Evolutionary conservation across 352 stramenopile species (phyloP), one percentile per base, ranked within the genome.

Genomic region (Phytophthora podocarpi): DNA sequence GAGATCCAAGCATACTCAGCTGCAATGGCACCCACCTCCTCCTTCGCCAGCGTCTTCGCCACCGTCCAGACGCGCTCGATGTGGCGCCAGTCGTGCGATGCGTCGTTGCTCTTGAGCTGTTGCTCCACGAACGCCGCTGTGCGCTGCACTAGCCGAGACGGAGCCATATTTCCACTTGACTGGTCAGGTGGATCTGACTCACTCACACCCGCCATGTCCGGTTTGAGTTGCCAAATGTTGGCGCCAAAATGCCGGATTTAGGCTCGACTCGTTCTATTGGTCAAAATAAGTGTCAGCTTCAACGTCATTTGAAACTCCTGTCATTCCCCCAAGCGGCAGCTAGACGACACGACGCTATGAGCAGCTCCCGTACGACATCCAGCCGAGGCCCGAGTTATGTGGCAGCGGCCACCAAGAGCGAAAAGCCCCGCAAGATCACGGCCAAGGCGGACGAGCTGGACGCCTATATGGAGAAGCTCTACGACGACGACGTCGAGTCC

Each of bases 401-500:
- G n/a, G 35, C 37, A 13, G 15, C n/a, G 18, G 35, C 48, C n/a
- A 10, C 15, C 37, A 73, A 56, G 35, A 61, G 48, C 21, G 64
- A 75, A 36, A 83, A 81, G 43, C 49, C 68, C 9, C 79, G 79
- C 35, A 88, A 89, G 57, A 63, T 83, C 57, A 79, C 74, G 8
- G 80, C 80, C 27, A 71, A 75, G 11, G 66, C 91, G 32, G 82
- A 96, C 27, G 85, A 93, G 27, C 74, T 98, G 18, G 93, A 98
- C 64, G 59, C 93, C 31, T 98, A 98, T 76, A 94, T 98, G 67
- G 93, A 98, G 67, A 87, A 96, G 35, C 76, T 98, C 9, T 98
- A 98, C 70, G 92, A 97, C 51, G 93, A 96, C 39, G 78, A 89
- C 55, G 76, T 92, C 55, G 82, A 95, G 68, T 89, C 83, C 40